Evolutionary conservation across 768 basidiomycete species (phyloP).

Genomic region (Inosperma sp.): DNA sequence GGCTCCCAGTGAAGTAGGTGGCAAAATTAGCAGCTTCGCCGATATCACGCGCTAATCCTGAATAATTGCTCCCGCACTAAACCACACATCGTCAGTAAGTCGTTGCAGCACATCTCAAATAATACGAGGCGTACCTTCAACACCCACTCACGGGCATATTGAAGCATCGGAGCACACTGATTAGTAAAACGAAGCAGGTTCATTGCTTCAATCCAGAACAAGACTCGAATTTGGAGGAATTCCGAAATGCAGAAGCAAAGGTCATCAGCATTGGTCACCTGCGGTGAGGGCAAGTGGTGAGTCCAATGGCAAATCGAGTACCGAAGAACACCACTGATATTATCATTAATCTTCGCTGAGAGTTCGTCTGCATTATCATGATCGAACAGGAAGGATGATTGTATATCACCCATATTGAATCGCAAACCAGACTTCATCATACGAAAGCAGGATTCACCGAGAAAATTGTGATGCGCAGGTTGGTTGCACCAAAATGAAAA

Average conservation of each 20-base stretch:
- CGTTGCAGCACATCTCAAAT: background rate
- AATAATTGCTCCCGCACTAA: no score
- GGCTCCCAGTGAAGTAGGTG: conserved; percentile 14
- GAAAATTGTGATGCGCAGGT: no score
- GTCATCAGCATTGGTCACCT: background rate
- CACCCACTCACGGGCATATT: background rate
- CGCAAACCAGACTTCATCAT: no score
- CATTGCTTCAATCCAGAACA: conserved; percentile 27
- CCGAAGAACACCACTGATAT: conserved; percentile 4
- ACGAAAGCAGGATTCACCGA: no score
- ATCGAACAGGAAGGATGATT: no score
- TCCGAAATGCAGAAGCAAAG: background rate
- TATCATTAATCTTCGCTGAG: background rate
- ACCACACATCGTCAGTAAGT: background rate
- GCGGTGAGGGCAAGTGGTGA: background rate
- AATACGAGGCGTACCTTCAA: background rate
- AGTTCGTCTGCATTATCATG: no score
- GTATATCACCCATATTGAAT: no score
- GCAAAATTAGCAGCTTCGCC: no score
- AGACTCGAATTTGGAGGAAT: conserved; percentile 10
- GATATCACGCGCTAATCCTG: no score
- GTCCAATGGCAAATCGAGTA: no score
- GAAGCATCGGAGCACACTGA: background rate
- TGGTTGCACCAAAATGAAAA: no score
- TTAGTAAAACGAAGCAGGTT: background rate